Evolutionary conservation across 2,329 filamentous ascomycete species (phyloP), one percentile per base, ranked within the genome.

Genomic region (Albophoma yamanashiensis): DNA sequence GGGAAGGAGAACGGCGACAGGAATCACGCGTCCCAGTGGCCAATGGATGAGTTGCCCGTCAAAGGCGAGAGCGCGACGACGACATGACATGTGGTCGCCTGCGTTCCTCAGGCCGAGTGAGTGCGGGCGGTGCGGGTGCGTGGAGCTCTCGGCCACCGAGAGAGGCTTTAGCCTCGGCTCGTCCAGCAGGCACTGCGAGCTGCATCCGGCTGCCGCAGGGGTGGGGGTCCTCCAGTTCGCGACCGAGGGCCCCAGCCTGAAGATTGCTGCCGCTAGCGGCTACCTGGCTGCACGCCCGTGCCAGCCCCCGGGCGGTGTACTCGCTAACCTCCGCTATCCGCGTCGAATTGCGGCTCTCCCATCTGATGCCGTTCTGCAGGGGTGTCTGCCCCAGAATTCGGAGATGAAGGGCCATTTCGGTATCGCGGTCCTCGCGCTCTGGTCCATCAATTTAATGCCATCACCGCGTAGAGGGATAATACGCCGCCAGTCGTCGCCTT

Each of bases 21-120:
- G 47, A 52, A 52, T 52, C 47, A 15, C 47, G 47, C 27, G 14
- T 34, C 47, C 56, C 55, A 58, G 56, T 56, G 60, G 50, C 40
- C 8, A 31, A 53, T 56, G 58, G 53, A 36, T 38, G 58, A 50
- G 59, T 47, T 38, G 59, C 43, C 36, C 14, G 25, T 61, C 58
- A 58, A 58, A 45, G 55, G 58, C 40, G 38, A 45, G 58, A 58
- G 58, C 60, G 57, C 47, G 59, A 50, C 47, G 59, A 50, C 57
- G 20, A 7, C 31, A 56, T 62, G 63, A 61, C 63, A 66, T 66
- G 64, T 66, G 63, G 60, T 63, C 57, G 50, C 50, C 50, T n/a
- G 50, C 50, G 20, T 55, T 55, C 50, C 50, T 55, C 58, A 58
- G 60, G 60, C 58, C 55, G 60, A 36, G 27, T 36, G 60, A 36